Evolutionary conservation across 306 rosid genomes (phyloP), one percentile per base, ranked within the genome.

Genomic region (Hylodesmum podocarpum): DNA sequence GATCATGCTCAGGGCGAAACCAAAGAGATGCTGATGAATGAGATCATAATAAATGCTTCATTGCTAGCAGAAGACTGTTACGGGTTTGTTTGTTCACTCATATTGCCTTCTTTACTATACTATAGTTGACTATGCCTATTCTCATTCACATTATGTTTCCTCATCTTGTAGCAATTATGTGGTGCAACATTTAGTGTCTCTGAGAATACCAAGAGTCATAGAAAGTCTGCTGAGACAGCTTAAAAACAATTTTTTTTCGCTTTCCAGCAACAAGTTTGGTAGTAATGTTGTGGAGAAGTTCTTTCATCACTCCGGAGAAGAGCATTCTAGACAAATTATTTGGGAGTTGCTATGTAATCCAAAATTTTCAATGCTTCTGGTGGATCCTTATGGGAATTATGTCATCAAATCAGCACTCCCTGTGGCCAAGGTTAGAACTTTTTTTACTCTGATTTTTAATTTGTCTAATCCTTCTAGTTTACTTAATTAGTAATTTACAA

Each of bases 221-320:
- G 27, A 50, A 77, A 19, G 19, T 21, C 28, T 89, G 11, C 6
- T 85, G 64, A 70, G 41, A 25, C 66, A 79, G 58, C 86, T 89
- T 49, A 22, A 70, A 59, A 89, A 89, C 36, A 47, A 14, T 0
- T 83, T 76, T 44, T 1, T 73, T 10, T 51, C 47, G 67, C 85
- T 89, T 33, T 89, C 93, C 8, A 44, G 69, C 73, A 77, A 78
- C 43, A 89, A 89, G 66, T 89, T 43, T 49, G 89, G 87, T 4
- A 89, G 93, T 40, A 85, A 87, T 70, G 93, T 89, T 18, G 89
- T 89, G 74, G 88, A 87, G 88, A 89, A 67, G 80, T 76, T 89
- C 80, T 51, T 87, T 24, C 39, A 7, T 9, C 85, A 71, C 4
- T 47, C 83, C 2, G 83, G 59, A 54, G 78, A 78, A 46, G 34